A percentile compares a stretch with the other conserved stretches of the same genome.
These are phyloP conservation scores for Penicillium egyptiacum DNA, from an alignment of 495 filamentous ascomycete genomes.

Conservation along the genomic window DNA sequence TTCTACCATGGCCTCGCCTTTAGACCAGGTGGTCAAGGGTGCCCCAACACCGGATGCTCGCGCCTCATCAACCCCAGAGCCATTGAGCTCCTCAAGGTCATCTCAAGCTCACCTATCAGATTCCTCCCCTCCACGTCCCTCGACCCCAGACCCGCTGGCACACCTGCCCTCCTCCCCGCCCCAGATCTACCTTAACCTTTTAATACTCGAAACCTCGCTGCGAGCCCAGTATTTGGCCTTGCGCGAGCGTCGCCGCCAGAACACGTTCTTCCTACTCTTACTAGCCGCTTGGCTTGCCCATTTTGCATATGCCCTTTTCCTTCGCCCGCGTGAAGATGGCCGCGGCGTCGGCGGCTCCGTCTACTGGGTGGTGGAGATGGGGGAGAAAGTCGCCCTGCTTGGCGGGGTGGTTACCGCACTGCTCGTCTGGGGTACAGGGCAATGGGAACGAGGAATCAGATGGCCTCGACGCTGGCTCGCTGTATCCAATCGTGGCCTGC, in stretches of 20 bases:
- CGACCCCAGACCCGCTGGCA: conserved; percentile 69
- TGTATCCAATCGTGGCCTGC: conserved; percentile 82
- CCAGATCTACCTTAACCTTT: conserved; percentile 98
- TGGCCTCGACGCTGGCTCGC: conserved; percentile 92
- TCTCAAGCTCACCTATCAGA: conserved; percentile 32
- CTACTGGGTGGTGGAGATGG: conserved; percentile 91
- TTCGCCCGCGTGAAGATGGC: conserved; percentile 88
- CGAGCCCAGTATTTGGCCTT: conserved; percentile 90
- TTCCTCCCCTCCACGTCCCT: conserved; percentile 38
- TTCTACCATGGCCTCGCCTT: conserved; percentile 53
- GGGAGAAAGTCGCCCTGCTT: conserved; percentile 82
- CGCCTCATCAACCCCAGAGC: conserved; percentile 41
- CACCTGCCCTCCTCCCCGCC: conserved; percentile 84
- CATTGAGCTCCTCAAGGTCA: conserved; percentile 26
- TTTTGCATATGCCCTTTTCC: conserved; percentile 84
- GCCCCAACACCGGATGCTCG: conserved; percentile 57
- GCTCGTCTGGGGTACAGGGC: conserved; percentile 88
- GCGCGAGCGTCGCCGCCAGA: conserved; percentile 82
- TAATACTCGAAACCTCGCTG: conserved; percentile 93
- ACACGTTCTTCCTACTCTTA: conserved; percentile 88
- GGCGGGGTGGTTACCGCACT: conserved; percentile 80
- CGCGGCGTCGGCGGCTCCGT: conserved; percentile 85
- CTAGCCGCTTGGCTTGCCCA: conserved; percentile 75
- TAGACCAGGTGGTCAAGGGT: conserved; percentile 89
- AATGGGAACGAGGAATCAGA: conserved; percentile 90